Evolutionary conservation across 495 filamentous ascomycete genomes (phyloP).

Genomic region (Geopyxis carbonaria): DNA sequence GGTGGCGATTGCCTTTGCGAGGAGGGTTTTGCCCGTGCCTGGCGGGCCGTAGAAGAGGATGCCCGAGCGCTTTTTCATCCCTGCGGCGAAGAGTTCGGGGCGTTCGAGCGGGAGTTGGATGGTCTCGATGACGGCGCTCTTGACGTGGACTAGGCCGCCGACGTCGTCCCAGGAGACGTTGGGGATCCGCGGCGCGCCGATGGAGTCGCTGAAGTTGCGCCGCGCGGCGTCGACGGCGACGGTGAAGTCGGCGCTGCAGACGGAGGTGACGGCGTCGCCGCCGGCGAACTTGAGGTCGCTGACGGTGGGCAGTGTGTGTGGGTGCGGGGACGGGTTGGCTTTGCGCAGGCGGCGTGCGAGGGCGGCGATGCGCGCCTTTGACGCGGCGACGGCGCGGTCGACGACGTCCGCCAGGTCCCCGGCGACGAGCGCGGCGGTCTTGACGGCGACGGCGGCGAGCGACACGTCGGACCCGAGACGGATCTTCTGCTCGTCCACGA

Average conservation of each 20-base stretch:
- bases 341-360: conserved; percentile 34
- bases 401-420: conserved; percentile 90
- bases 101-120: conserved; percentile 86
- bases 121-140: conserved; percentile 89
- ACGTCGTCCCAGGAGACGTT: conserved; percentile 96
- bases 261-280: conserved; percentile 54
- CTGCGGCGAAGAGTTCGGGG: conserved; percentile 89
- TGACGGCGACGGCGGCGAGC: conserved; percentile 64
- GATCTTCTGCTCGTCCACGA: conserved; percentile 57
- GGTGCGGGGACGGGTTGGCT: background rate
- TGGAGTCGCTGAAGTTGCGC: conserved; percentile 93
- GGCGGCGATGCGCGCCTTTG: conserved; percentile 51
- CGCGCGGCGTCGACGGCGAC: conserved; percentile 79
- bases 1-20: conserved; percentile 95
- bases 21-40: conserved; percentile 87
- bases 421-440: conserved; percentile 89
- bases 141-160: conserved; percentile 80
- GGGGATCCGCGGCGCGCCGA: conserved; percentile 94
- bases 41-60: conserved; percentile 97
- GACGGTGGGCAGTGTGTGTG: conserved; percentile 29
- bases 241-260: conserved; percentile 81
- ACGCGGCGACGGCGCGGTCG: conserved; percentile 65
- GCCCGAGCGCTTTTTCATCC: conserved; percentile 96
- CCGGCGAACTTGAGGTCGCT: conserved; percentile 77
- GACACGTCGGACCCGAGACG: conserved; percentile 64